A percentile compares a stretch with the other conserved stretches of the same genome.
These are phyloP conservation scores for Paecilomyces sp. DNA, from an alignment of 2,329 filamentous ascomycete genomes.

Conservation along the genomic window DNA sequence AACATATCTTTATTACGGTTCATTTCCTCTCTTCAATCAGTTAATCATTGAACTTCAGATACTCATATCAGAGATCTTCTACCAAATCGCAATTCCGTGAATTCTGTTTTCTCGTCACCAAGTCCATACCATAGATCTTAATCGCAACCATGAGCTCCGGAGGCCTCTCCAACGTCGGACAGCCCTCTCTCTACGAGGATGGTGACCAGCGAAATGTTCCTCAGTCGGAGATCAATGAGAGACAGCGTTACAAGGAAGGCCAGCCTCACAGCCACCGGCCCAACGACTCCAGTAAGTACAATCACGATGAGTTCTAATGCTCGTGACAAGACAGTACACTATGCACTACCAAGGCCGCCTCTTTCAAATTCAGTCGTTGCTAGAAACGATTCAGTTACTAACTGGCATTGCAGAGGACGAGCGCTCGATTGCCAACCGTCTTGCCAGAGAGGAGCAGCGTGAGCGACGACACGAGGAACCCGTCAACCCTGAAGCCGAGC, in stretches of 20 bases:
- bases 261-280: slow-evolving; percentile 60
- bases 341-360: background rate
- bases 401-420: slow-evolving; percentile 29
- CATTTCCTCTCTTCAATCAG: background rate
- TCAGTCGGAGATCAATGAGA: slow-evolving; percentile 44
- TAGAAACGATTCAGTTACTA: background rate
- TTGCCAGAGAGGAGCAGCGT: slow-evolving; percentile 25
- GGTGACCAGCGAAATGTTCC: slow-evolving; percentile 66
- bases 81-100: background rate
- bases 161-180: slow-evolving; percentile 60
- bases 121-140: background rate
- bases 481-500: slow-evolving; percentile 26
- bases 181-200: slow-evolving; percentile 60
- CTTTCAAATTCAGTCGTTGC: background rate
- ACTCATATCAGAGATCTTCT: background rate
- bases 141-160: slow-evolving; percentile 35
- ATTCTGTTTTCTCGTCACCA: background rate
- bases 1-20: background rate
- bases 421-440: slow-evolving; percentile 38
- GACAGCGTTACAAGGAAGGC: slow-evolving; percentile 64
- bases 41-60: background rate
- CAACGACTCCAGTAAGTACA: slow-evolving; percentile 60
- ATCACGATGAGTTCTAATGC: background rate
- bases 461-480: slow-evolving; percentile 16
- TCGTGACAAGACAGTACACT: background rate